phyloP scores from a whole-genome alignment of 2,329 filamentous ascomycete species.

The Diaporthe sp. region DNA sequence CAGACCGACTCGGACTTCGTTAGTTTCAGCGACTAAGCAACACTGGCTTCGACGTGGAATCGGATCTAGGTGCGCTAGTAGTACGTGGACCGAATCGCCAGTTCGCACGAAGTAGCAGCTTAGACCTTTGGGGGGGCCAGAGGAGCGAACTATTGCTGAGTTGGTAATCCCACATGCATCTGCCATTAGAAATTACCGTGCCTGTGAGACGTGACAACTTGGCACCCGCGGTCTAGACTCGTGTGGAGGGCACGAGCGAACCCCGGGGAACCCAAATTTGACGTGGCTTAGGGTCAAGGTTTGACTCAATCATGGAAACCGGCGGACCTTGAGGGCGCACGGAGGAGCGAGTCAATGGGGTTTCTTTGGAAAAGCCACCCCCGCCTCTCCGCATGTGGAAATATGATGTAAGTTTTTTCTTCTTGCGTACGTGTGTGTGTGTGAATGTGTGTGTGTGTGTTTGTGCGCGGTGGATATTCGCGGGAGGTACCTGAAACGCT shows the following conservation, averaged over 20 bases:
- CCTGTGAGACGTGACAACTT: background rate
- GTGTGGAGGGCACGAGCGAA: background rate
- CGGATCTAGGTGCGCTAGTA: background rate
- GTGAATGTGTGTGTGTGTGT: background rate
- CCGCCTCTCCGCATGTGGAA: background rate
- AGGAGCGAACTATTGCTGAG: background rate
- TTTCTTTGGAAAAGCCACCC: background rate
- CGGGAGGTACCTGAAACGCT: background rate
- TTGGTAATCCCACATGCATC: background rate
- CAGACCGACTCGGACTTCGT: background rate
- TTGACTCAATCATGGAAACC: slow-evolving; percentile 1
- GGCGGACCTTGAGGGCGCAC: background rate
- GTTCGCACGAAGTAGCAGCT: background rate
- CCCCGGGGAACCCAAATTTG: background rate
- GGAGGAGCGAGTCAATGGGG: background rate
- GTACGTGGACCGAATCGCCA: background rate
- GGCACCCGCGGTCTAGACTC: slow-evolving; percentile 23
- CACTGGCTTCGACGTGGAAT: background rate
- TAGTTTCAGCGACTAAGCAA: background rate
- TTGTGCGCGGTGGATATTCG: too few species aligned
- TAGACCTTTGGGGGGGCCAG: too few species aligned
- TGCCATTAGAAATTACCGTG: too few species aligned
- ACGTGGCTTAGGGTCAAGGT: background rate
- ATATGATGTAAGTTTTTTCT: background rate
- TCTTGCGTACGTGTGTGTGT: background rate